These are phyloP conservation scores for Vaccinium darrowii DNA, from an alignment of 148 eudicot genomes.

Conservation along the genomic window DNA sequence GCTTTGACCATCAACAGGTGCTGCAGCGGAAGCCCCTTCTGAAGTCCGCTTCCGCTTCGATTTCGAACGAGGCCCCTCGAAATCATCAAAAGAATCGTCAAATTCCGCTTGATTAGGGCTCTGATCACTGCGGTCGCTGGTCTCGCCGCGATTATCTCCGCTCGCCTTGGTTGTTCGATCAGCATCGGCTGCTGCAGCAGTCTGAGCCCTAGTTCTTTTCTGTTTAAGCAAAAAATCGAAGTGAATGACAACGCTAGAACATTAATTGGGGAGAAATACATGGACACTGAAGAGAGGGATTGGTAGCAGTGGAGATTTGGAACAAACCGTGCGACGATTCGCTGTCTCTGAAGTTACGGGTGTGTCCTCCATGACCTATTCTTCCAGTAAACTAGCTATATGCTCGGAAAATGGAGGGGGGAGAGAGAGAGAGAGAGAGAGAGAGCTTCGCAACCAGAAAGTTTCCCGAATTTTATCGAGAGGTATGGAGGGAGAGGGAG, in stretches of 20 bases:
- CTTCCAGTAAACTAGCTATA: neutral
- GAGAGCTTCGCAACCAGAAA: neutral
- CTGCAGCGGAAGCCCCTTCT: slow-evolving; percentile 36
- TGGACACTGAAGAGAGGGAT: neutral
- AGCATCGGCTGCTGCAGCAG: slow-evolving; percentile 14
- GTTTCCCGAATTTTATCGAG: neutral
- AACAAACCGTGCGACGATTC: slow-evolving; percentile 57
- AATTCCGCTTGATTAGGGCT: slow-evolving; percentile 46
- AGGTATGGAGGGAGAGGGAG: neutral
- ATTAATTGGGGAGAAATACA: neutral
- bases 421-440: neutral
- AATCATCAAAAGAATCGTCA: slow-evolving; percentile 60
- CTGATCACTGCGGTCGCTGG: slow-evolving; percentile 23
- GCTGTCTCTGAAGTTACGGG: slow-evolving; percentile 41
- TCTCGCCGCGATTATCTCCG: slow-evolving; percentile 6
- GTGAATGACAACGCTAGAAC: neutral
- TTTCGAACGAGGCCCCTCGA: slow-evolving; percentile 64
- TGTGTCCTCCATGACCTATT: slow-evolving; percentile 48
- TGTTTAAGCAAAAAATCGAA: slow-evolving; percentile 28
- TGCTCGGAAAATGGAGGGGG: neutral
- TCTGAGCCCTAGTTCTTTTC: slow-evolving; percentile 64
- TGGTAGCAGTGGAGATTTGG: neutral
- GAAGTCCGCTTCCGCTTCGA: slow-evolving; percentile 49
- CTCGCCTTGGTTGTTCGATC: slow-evolving; percentile 20
- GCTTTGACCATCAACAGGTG: slow-evolving; percentile 26